phyloP scores from a whole-genome alignment of 352 stramenopile species.

The Phytophthora nicotianae region DNA sequence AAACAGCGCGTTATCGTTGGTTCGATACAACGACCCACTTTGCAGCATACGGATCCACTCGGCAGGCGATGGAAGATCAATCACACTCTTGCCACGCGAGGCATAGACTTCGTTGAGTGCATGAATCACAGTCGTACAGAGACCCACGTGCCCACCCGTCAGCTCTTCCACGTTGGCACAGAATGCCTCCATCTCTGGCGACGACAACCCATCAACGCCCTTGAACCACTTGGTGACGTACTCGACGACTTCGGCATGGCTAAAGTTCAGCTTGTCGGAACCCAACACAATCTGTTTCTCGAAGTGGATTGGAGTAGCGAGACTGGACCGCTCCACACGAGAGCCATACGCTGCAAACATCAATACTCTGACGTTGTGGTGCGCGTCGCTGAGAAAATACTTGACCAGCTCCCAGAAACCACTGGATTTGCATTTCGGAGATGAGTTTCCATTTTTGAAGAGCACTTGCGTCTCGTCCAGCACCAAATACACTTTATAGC shows the following conservation, averaged over 20 bases:
- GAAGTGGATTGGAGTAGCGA: slow-evolving; percentile 10
- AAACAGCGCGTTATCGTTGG: slow-evolving; percentile 18
- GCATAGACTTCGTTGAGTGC: not conserved
- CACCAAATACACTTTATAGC: slow-evolving; percentile 10
- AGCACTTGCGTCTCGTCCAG: slow-evolving; percentile 10
- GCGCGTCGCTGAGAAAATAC: not conserved
- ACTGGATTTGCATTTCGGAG: slow-evolving; percentile 3
- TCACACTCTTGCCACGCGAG: not conserved
- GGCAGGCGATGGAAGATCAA: not conserved
- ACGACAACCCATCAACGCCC: slow-evolving; percentile 3
- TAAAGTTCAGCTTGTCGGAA: slow-evolving; percentile 12
- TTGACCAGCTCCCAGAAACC: slow-evolving; percentile 15
- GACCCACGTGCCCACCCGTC: slow-evolving; percentile 15
- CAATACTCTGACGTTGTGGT: slow-evolving; percentile 3
- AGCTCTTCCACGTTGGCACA: slow-evolving; percentile 8
- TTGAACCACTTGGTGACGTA: slow-evolving; percentile 19
- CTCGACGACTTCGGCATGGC: slow-evolving; percentile 4
- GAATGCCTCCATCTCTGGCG: slow-evolving; percentile 9
- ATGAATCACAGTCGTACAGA: slow-evolving; percentile 11
- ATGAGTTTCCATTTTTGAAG: not conserved
- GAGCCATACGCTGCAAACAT: slow-evolving; percentile 10
- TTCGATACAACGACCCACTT: slow-evolving; percentile 4
- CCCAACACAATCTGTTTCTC: slow-evolving; percentile 2
- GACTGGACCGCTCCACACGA: slow-evolving; percentile 1
- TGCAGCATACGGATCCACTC: slow-evolving; percentile 8